These are phyloP conservation scores for Ilex asprella DNA, from an alignment of 257 asterid species.

Conservation along the genomic window DNA sequence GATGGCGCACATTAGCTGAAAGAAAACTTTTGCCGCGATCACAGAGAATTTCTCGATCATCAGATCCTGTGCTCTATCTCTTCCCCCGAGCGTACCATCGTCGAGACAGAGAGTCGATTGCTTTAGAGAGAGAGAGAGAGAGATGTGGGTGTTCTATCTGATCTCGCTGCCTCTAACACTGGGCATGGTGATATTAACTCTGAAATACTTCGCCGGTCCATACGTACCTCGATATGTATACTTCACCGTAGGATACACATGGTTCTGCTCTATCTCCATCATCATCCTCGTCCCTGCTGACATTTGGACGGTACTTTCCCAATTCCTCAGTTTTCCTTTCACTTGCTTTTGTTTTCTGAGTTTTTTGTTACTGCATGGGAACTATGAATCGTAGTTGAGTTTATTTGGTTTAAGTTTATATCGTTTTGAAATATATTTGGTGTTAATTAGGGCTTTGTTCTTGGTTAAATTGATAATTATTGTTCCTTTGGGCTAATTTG, in stretches of 20 bases:
- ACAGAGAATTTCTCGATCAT: no score
- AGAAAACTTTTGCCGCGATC: no score
- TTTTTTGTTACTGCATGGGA: no score
- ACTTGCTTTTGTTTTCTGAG: neutral
- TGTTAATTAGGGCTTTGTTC: conserved; percentile 4
- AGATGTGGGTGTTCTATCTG: conserved; percentile 92
- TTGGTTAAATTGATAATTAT: neutral
- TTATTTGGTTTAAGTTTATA: no score
- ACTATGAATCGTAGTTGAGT: no score
- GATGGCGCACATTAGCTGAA: no score
- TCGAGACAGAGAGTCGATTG: no score
- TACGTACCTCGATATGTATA: conserved; percentile 87
- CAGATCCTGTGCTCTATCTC: no score
- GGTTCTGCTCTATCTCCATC: conserved; percentile 95
- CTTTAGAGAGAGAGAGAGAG: conserved; percentile 5
- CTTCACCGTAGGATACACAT: conserved; percentile 92
- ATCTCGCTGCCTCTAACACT: conserved; percentile 94
- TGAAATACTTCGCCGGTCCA: conserved; percentile 89
- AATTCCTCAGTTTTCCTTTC: neutral
- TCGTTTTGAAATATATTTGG: neutral
- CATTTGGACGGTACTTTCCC: conserved; percentile 80
- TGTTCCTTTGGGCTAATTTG: no score
- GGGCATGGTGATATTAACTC: conserved; percentile 77
- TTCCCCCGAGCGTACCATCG: no score
- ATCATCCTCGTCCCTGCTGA: conserved; percentile 99